Evolutionary conservation across 345 rosid genomes (phyloP).

Genomic region (Citropsis articulata): DNA sequence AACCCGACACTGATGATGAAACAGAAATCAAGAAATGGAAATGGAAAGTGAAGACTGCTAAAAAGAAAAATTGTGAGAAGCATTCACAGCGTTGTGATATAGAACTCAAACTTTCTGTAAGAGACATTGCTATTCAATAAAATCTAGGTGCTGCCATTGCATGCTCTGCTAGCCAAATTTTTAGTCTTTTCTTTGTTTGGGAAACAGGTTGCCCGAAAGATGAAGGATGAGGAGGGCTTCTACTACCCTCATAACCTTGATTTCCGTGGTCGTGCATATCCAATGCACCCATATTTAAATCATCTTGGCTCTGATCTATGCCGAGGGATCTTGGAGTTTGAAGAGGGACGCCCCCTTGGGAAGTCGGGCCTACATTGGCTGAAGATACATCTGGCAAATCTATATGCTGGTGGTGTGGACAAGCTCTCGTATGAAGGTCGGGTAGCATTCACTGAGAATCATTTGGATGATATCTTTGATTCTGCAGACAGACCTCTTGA

Average conservation of each 20-base stretch:
- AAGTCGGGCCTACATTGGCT: conserved; percentile 84
- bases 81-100: conserved; percentile 92
- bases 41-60: conserved; percentile 66
- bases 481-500: conserved; percentile 95
- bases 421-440: conserved; percentile 83
- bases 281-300: conserved; percentile 95
- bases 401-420: conserved; percentile 94
- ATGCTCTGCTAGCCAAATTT: conserved; percentile 6
- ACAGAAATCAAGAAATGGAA: conserved; percentile 69
- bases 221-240: conserved; percentile 94
- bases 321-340: conserved; percentile 93
- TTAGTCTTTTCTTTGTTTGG: conserved; percentile 23
- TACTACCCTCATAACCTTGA: conserved; percentile 95
- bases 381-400: conserved; percentile 94
- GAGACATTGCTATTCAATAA: conserved; percentile 26
- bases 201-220: conserved; percentile 86
- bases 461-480: conserved; percentile 83
- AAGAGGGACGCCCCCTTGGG: conserved; percentile 91
- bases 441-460: conserved; percentile 77
- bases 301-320: conserved; percentile 99
- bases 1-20: conserved; percentile 72
- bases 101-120: conserved; percentile 94
- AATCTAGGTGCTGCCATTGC: neutral
- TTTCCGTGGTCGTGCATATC: conserved; percentile 99
- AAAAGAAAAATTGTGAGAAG: conserved; percentile 78